These are phyloP conservation scores for Thelonectria discophora DNA, from an alignment of 2,329 filamentous ascomycete species.

Conservation along the genomic window DNA sequence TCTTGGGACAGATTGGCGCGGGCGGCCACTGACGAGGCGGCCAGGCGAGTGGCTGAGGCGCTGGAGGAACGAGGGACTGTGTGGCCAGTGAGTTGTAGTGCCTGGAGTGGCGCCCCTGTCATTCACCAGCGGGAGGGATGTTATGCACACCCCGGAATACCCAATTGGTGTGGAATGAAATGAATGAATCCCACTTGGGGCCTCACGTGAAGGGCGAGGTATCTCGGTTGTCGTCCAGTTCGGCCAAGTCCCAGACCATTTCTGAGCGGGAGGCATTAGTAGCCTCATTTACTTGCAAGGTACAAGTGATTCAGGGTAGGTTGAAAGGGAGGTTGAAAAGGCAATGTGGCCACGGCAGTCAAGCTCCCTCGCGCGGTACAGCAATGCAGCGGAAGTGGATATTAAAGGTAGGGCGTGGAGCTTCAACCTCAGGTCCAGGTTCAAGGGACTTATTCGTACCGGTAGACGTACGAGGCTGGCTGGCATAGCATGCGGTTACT, in stretches of 20 bases:
- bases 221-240: constrained; percentile 17
- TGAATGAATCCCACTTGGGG: constrained; percentile 25
- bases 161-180: constrained; percentile 21
- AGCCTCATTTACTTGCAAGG: constrained; percentile 10
- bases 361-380: background rate
- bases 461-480: background rate
- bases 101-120: constrained; percentile 3
- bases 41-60: background rate
- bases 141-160: constrained; percentile 21
- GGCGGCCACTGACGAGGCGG: constrained; percentile 7
- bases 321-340: background rate
- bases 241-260: background rate
- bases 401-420: background rate
- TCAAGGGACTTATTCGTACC: background rate
- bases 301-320: constrained; percentile 8
- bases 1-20: constrained; percentile 4
- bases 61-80: constrained; percentile 15
- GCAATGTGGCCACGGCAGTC: constrained; percentile 5
- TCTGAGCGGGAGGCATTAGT: constrained; percentile 2
- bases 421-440: constrained; percentile 14
- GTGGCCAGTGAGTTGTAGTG: constrained; percentile 9
- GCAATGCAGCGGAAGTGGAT: background rate
- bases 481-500: background rate
- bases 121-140: constrained; percentile 5
- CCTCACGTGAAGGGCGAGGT: constrained; percentile 26